Base-by-base conservation (phyloP, 2,329 filamentous ascomycete genomes). In the Ploettnerulaceae sp. region DNA sequence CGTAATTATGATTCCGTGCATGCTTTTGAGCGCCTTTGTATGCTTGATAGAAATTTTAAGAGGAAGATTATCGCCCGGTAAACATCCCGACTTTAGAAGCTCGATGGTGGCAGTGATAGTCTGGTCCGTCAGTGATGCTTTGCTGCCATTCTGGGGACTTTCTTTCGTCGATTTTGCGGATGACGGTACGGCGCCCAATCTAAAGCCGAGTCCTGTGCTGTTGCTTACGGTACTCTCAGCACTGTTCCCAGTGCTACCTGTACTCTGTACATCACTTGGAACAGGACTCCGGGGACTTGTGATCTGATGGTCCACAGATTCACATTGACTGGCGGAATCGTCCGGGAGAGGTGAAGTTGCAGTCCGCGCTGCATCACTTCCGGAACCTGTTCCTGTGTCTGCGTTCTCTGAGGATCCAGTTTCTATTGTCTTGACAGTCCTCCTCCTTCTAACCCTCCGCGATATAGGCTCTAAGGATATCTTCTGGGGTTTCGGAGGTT, bases 1-100 rank as follows among this genome's bases (percentile, higher is more conserved):
- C 1, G 93, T 97, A 35, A 95, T 81, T 51, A 97, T 93, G 37
- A 97, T 85, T 6, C 93, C 91, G 57, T 91, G 86, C 68, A 95
- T 76, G 63, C 89, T 97, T 69, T 91, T 89, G 61, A 97, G 80
- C 48, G 82, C 78, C 65, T 94, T 95, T 49, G 85, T 91, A 64
- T 97, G 93, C 54, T 89, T 84, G 49, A 98, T 82, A 0, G 77
- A 81, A 42, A 97, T 82, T 58, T 80, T 84, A 44, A 97, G 76
- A 0, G 87, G 82, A 33, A 97, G 73, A 18, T 78, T 79, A 58
- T 97, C 93, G 12, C 93, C 93, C 0, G 89, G 83, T 11, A 97
- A 71, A 62, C 85, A 94, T 14, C 90, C 93, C 9, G 86, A 85
- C 62, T 84, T 87, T 24, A 86, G 71, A 17, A 95, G 71, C 63